Percentiles rank a stretch among this genome's conserved stretches.
These are phyloP conservation scores for Cercospora brassicicola DNA, from an alignment of 2,329 filamentous ascomycete species.

Conservation along the genomic window DNA sequence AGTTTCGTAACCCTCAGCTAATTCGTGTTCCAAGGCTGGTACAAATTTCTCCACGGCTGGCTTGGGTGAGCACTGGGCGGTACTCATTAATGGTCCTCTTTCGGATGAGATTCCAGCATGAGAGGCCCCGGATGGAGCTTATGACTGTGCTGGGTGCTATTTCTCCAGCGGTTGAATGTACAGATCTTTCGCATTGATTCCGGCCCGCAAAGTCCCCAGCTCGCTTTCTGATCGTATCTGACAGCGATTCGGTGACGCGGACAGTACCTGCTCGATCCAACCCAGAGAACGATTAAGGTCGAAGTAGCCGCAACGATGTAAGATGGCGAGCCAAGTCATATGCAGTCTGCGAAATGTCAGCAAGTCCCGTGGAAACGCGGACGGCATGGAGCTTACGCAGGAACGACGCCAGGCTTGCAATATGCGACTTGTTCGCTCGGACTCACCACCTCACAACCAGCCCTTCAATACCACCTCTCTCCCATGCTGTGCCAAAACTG, in stretches of 20 bases:
- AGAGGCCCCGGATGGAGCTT: background rate
- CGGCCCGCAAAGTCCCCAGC: no score
- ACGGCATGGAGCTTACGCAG: background rate
- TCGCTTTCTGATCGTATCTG: background rate
- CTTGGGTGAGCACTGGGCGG: slow-evolving; percentile 6
- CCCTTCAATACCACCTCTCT: slow-evolving; percentile 16
- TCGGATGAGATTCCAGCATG: slow-evolving; percentile 10
- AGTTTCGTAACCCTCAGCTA: background rate
- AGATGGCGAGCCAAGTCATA: background rate
- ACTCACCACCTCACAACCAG: background rate
- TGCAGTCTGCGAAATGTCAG: background rate
- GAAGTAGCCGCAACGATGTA: background rate
- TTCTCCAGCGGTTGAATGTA: background rate
- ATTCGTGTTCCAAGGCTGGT: background rate
- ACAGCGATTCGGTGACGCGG: no score
- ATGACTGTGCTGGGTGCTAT: background rate
- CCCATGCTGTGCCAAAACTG: slow-evolving; percentile 7
- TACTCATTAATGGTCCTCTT: slow-evolving; percentile 5
- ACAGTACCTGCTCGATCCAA: no score
- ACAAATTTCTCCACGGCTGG: slow-evolving; percentile 4
- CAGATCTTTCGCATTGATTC: background rate
- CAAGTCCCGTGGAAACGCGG: background rate
- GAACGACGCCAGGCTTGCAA: background rate
- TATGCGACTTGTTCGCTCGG: background rate
- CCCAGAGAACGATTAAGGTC: background rate